phyloP scores from a whole-genome alignment of 108 stramenopile species.

The Skeletonema marinoi region DNA sequence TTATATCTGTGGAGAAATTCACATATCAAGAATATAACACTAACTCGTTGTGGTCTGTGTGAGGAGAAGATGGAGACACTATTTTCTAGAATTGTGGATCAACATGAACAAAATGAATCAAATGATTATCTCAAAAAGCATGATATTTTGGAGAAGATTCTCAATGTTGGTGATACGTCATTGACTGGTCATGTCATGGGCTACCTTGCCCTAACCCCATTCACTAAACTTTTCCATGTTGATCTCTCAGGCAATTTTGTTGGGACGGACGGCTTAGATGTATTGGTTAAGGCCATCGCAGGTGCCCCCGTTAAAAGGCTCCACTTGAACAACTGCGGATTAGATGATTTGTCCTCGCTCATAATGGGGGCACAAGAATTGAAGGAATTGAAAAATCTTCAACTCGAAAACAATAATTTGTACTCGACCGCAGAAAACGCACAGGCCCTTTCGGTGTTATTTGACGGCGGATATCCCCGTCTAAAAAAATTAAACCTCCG shows the following conservation, averaged over 20 bases:
- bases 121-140: slow-evolving; percentile 12
- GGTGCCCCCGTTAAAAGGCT: slow-evolving; percentile 7
- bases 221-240: slow-evolving; percentile 9
- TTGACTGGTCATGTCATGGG: not conserved
- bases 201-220: slow-evolving; percentile 3
- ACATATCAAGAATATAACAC: slow-evolving; percentile 12
- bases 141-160: slow-evolving; percentile 6
- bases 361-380: slow-evolving; percentile 3
- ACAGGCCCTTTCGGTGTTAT: not conserved
- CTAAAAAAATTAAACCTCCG: not conserved
- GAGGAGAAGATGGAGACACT: slow-evolving; percentile 14
- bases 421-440: not conserved
- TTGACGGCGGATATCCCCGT: slow-evolving; percentile 11
- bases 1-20: slow-evolving; percentile 13
- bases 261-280: slow-evolving; percentile 15
- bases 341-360: not conserved
- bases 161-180: not conserved
- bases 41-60: not conserved
- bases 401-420: not conserved
- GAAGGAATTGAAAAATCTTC: not conserved
- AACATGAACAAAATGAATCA: slow-evolving; percentile 21
- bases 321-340: not conserved
- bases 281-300: slow-evolving; percentile 17
- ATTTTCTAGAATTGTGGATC: slow-evolving; percentile 16
- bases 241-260: not conserved